A percentile compares a stretch with the other conserved stretches of the same genome.
These are phyloP conservation scores for Cokeromyces recurvatus DNA, from an alignment of 371 early-diverging fungal species.

Conservation along the genomic window DNA sequence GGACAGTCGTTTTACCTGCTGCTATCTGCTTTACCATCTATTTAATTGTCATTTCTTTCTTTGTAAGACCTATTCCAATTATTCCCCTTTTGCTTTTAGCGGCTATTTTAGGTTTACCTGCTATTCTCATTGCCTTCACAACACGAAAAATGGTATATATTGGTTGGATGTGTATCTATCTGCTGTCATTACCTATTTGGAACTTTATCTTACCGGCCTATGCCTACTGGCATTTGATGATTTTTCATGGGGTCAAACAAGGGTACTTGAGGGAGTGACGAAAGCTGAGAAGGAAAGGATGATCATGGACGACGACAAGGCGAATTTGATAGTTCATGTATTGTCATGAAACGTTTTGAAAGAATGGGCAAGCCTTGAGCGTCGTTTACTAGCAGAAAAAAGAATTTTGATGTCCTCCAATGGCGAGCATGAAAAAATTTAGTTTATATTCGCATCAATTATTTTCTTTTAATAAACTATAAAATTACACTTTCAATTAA, in stretches of 20 bases:
- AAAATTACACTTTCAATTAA: too few species aligned
- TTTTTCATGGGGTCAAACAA: constrained; percentile 95
- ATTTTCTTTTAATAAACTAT: too few species aligned
- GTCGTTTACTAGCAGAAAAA: constrained; percentile 20
- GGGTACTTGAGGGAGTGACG: constrained; percentile 68
- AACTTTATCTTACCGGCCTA: constrained; percentile 90
- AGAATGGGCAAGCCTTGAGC: constrained; percentile 40
- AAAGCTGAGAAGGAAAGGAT: constrained; percentile 65
- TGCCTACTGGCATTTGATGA: constrained; percentile 97
- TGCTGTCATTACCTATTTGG: constrained; percentile 89
- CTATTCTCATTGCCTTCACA: constrained; percentile 79
- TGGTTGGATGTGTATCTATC: constrained; percentile 90
- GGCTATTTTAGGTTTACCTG: constrained; percentile 81
- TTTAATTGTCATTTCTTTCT: constrained; percentile 61
- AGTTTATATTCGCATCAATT: too few species aligned
- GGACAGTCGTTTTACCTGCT: constrained; percentile 91
- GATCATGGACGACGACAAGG: constrained; percentile 50
- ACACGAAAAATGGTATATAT: constrained; percentile 80
- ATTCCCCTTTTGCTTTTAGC: constrained; percentile 68
- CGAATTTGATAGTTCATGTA: constrained; percentile 46
- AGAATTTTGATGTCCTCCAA: too few species aligned
- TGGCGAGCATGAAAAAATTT: too few species aligned
- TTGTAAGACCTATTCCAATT: constrained; percentile 48
- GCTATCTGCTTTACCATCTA: constrained; percentile 85
- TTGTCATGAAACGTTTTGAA: constrained; percentile 44